Percentiles rank a stretch among this genome's conserved stretches.
Evolutionary conservation across 2,329 filamentous ascomycete genomes (phyloP).

Genomic region (Nothopassalora personata): DNA sequence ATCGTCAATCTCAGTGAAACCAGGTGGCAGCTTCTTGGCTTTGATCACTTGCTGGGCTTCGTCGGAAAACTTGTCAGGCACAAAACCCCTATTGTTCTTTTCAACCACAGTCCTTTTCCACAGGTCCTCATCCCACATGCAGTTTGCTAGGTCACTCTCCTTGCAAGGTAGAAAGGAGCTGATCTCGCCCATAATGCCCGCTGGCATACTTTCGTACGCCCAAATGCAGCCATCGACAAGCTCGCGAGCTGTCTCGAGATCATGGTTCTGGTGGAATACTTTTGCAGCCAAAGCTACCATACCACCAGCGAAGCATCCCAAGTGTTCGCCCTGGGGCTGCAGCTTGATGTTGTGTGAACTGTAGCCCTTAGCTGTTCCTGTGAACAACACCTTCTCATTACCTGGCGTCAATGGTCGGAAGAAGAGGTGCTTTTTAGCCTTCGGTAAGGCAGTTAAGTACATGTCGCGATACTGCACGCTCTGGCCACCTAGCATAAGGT

Average conservation of each 20-base stretch:
- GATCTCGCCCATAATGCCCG: conserved; percentile 59
- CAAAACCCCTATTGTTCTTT: conserved; percentile 13
- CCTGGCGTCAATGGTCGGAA: conserved; percentile 42
- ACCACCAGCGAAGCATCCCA: conserved; percentile 67
- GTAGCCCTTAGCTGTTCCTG: conserved; percentile 16
- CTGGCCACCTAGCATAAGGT: conserved; percentile 27
- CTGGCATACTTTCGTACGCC: conserved; percentile 54
- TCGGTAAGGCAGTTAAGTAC: conserved; percentile 43
- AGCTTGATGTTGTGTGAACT: conserved; percentile 13
- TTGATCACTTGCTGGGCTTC: conserved; percentile 30
- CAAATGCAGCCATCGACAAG: conserved; percentile 61
- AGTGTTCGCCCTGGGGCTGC: conserved; percentile 24
- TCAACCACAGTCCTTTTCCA: conserved; percentile 41
- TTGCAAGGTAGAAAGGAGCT: conserved; percentile 48
- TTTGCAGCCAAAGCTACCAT: conserved; percentile 62
- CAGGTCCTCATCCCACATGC: conserved; percentile 36
- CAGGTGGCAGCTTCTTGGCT: conserved; percentile 47
- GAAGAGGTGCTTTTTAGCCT: conserved; percentile 45
- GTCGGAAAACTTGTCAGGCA: conserved; percentile 10
- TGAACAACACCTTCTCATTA: conserved; percentile 27
- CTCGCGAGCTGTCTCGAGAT: conserved; percentile 53
- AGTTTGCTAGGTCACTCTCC: conserved; percentile 31
- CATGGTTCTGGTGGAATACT: conserved; percentile 51
- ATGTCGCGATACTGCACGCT: conserved; percentile 40
- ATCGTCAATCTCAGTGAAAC: conserved; percentile 54